Conservation (phyloP, 164 flowering plant species). For the Santalum album region DNA sequence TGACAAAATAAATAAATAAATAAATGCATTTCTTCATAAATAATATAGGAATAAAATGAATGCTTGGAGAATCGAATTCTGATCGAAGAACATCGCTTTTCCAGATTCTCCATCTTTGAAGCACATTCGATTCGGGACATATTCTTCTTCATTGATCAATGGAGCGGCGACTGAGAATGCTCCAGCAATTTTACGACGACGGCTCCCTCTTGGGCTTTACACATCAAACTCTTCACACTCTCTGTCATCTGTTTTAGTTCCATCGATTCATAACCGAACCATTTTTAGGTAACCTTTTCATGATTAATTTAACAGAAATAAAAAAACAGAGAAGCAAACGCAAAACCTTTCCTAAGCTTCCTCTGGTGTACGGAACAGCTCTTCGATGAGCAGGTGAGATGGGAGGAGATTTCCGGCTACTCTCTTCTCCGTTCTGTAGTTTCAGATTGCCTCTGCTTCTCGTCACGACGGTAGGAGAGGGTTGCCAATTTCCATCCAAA, state of each 20-base stretch:
- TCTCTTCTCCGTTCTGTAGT: constrained; percentile 28
- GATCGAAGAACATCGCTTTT: no score
- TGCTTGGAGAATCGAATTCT: no score
- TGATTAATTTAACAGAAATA: not conserved
- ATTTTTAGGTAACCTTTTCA: not conserved
- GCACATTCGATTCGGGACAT: no score
- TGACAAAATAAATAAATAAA: no score
- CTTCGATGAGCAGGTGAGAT: constrained; percentile 29
- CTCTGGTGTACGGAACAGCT: constrained; percentile 47
- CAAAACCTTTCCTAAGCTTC: constrained; percentile 46
- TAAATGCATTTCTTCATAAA: no score
- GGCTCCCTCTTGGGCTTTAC: constrained; percentile 35
- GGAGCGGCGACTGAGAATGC: constrained; percentile 51
- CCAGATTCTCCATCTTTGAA: no score
- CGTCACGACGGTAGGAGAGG: constrained; percentile 28
- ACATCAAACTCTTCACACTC: constrained; percentile 39
- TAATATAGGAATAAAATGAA: no score
- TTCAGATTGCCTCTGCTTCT: constrained; percentile 41
- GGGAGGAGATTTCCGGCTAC: constrained; percentile 55
- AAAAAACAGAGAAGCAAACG: not conserved
- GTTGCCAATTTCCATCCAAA: constrained; percentile 16
- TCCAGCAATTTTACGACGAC: constrained; percentile 39
- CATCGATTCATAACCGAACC: not conserved
- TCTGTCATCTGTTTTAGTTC: constrained; percentile 40
- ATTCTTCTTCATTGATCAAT: constrained; percentile 1